Conservation (phyloP, 2,329 filamentous ascomycete species). For the Gnomoniopsis smithogilvyi region DNA sequence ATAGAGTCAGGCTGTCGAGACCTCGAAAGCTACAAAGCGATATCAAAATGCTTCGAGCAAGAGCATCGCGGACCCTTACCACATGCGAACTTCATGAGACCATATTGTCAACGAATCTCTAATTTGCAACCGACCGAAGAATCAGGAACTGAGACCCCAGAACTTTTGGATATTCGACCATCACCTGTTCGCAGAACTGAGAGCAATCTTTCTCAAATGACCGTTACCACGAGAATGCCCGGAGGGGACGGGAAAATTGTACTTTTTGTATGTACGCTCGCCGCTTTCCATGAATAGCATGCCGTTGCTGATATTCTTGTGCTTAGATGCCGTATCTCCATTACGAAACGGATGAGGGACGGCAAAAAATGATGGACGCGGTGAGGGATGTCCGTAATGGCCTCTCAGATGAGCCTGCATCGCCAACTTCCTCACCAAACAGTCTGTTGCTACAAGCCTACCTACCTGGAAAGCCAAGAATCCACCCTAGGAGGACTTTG, state of each 20-base stretch:
- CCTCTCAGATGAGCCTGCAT: slow-evolving; percentile 26
- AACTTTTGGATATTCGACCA: slow-evolving; percentile 16
- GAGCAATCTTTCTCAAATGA: slow-evolving; percentile 21
- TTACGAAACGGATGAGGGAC: slow-evolving; percentile 56
- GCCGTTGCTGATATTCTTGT: slow-evolving; percentile 18
- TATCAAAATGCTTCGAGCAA: slow-evolving; percentile 60
- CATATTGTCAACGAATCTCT: slow-evolving; percentile 50
- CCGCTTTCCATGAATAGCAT: background rate
- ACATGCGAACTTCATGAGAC: slow-evolving; percentile 62
- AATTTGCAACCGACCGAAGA: slow-evolving; percentile 28
- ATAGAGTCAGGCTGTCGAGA: slow-evolving; percentile 60
- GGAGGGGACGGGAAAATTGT: slow-evolving; percentile 30
- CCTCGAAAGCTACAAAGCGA: slow-evolving; percentile 59
- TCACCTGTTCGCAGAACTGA: slow-evolving; percentile 17
- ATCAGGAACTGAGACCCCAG: background rate
- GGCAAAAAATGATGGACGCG: slow-evolving; percentile 54
- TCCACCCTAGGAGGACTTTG: slow-evolving; percentile 60
- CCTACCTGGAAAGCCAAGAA: slow-evolving; percentile 36
- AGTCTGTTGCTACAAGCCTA: slow-evolving; percentile 47
- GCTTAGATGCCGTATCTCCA: slow-evolving; percentile 61
- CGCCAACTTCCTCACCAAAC: slow-evolving; percentile 31
- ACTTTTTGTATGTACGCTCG: slow-evolving; percentile 6
- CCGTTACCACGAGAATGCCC: slow-evolving; percentile 16
- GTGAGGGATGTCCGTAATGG: slow-evolving; percentile 31
- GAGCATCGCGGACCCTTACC: slow-evolving; percentile 57